phyloP scores from a whole-genome alignment of 148 eudicot genomes.

The Rhododendron molle region DNA sequence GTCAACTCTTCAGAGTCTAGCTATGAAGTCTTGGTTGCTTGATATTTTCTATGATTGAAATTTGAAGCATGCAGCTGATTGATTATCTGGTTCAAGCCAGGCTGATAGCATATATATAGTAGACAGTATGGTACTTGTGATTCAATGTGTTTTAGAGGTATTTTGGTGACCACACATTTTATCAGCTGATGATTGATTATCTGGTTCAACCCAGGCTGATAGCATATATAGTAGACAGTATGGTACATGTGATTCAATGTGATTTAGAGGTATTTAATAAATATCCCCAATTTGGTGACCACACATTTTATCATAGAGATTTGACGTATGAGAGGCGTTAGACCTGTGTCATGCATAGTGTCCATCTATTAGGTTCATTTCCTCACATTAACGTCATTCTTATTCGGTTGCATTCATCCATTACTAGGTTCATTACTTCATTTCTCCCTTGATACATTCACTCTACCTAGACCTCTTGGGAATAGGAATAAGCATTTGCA shows the following conservation, averaged over 20 bases:
- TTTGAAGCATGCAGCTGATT: background rate
- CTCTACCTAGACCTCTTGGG: background rate
- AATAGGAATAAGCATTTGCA: background rate
- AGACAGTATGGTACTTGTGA: background rate
- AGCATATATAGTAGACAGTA: background rate
- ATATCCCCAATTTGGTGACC: background rate
- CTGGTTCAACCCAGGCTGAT: background rate
- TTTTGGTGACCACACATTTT: background rate
- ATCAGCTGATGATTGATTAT: background rate
- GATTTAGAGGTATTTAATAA: background rate
- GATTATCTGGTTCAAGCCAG: background rate
- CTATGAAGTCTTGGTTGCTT: background rate
- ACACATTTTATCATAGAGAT: background rate
- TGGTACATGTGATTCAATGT: background rate
- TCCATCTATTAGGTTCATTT: background rate
- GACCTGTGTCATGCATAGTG: background rate
- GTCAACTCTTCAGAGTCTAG: background rate
- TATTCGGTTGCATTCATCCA: background rate
- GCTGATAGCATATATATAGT: background rate
- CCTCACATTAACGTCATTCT: background rate
- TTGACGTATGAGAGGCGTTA: background rate
- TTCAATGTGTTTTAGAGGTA: background rate
- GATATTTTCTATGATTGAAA: background rate
- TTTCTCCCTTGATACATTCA: background rate
- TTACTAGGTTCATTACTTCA: background rate